Percentiles rank a stretch among this genome's conserved stretches.
These are phyloP conservation scores for Teunomyces stri DNA, from an alignment of 805 yeast genomes.

Conservation along the genomic window DNA sequence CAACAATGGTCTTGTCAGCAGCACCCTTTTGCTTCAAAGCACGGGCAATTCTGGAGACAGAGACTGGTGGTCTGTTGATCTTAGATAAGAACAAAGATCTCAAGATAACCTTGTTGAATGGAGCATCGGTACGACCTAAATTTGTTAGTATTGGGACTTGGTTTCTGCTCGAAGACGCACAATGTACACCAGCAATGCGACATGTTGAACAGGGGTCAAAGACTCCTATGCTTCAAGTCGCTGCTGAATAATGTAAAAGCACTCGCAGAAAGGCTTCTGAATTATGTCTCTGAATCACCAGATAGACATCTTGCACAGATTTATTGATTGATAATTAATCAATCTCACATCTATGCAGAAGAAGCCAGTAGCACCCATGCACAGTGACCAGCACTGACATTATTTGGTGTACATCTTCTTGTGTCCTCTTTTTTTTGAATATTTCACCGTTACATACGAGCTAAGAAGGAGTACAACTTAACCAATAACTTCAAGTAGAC, in stretches of 20 bases:
- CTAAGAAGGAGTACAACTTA: slow-evolving; percentile 97
- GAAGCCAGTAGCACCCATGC: slow-evolving; percentile 4
- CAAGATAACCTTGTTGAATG: slow-evolving; percentile 97
- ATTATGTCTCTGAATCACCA: slow-evolving; percentile 13
- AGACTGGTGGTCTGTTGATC: slow-evolving; percentile 99
- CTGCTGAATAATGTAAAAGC: slow-evolving; percentile 12
- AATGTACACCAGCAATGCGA: slow-evolving; percentile 7
- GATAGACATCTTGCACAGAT: slow-evolving; percentile 1
- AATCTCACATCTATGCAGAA: background rate
- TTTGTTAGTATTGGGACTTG: slow-evolving; percentile 30
- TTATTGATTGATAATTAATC: background rate
- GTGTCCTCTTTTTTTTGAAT: background rate
- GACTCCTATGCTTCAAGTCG: background rate
- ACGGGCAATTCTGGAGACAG: slow-evolving; percentile 85
- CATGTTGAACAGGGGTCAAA: background rate
- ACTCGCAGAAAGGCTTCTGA: slow-evolving; percentile 25
- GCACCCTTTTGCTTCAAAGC: slow-evolving; percentile 81
- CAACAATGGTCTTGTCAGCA: slow-evolving; percentile 88
- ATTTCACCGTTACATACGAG: slow-evolving; percentile 72
- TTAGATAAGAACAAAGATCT: slow-evolving; percentile 94
- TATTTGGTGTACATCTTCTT: slow-evolving; percentile 1
- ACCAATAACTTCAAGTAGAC: slow-evolving; percentile 98
- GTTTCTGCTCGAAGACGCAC: slow-evolving; percentile 49
- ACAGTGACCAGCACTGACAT: slow-evolving; percentile 2
- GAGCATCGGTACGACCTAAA: slow-evolving; percentile 95